These are phyloP conservation scores for Lophium mytilinum DNA, from an alignment of 495 filamentous ascomycete genomes.

Conservation along the genomic window DNA sequence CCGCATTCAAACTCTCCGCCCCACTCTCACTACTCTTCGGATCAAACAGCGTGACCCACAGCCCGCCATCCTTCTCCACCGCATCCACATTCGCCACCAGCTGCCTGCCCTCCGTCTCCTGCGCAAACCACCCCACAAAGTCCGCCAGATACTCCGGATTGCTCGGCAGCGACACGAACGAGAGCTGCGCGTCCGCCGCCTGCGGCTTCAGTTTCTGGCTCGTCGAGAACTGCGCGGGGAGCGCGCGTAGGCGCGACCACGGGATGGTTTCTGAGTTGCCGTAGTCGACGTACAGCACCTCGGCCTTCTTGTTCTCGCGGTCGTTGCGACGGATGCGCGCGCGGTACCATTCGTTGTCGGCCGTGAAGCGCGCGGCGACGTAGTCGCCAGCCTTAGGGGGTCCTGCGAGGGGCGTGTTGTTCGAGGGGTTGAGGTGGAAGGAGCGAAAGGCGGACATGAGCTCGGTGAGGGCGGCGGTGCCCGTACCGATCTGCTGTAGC, in stretches of 20 bases:
- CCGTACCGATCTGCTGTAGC: slow-evolving; percentile 76
- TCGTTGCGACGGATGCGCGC: slow-evolving; percentile 87
- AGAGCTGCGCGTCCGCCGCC: slow-evolving; percentile 79
- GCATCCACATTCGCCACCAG: slow-evolving; percentile 88
- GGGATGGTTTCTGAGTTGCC: slow-evolving; percentile 85
- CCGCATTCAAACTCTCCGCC: slow-evolving; percentile 76
- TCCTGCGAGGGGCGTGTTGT: slow-evolving; percentile 59
- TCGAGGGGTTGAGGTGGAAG: slow-evolving; percentile 70
- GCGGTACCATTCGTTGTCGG: slow-evolving; percentile 90
- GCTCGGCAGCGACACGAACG: slow-evolving; percentile 77
- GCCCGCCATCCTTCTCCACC: slow-evolving; percentile 58
- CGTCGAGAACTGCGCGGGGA: slow-evolving; percentile 68
- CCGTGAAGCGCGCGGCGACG: slow-evolving; percentile 80
- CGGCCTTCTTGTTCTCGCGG: slow-evolving; percentile 74
- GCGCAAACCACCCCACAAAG: slow-evolving; percentile 59
- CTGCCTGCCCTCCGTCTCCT: slow-evolving; percentile 55
- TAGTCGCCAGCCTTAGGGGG: slow-evolving; percentile 86
- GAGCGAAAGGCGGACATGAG: slow-evolving; percentile 82
- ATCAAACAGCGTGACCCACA: slow-evolving; percentile 83
- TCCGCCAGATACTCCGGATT: slow-evolving; percentile 72
- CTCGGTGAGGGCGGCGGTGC: slow-evolving; percentile 70
- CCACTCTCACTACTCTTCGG: slow-evolving; percentile 47
- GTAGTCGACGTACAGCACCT: slow-evolving; percentile 92
- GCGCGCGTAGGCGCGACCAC: slow-evolving; percentile 72
- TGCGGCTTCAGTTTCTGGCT: slow-evolving; percentile 71